These are phyloP conservation scores for Cytospora chrysosperma DNA, from an alignment of 2,329 filamentous ascomycete species.

Conservation along the genomic window DNA sequence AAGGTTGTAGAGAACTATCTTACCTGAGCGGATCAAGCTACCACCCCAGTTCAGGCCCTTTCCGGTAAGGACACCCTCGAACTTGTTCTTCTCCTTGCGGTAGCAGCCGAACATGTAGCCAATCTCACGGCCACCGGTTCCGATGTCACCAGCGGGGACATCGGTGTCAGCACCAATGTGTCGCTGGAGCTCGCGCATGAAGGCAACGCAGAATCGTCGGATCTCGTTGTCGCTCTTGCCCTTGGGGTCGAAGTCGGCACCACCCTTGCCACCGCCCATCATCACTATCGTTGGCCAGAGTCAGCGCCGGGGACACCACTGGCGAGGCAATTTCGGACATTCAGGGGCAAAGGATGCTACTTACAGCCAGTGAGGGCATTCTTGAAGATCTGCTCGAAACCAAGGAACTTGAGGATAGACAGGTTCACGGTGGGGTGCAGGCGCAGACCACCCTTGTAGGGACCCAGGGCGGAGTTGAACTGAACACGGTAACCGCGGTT, in stretches of 20 bases:
- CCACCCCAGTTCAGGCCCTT: constrained; percentile 95
- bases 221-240: constrained; percentile 97
- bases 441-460: constrained; percentile 95
- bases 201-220: constrained; percentile 91
- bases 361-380: constrained; percentile 93
- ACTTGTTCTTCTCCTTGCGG: constrained; percentile 82
- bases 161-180: constrained; percentile 97
- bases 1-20: constrained; percentile 16
- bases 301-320: constrained; percentile 25
- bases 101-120: constrained; percentile 95
- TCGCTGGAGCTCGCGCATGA: constrained; percentile 94
- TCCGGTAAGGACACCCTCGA: constrained; percentile 94
- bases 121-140: constrained; percentile 87
- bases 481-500: constrained; percentile 96
- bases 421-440: constrained; percentile 89
- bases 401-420: constrained; percentile 89
- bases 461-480: constrained; percentile 96
- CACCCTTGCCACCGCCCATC: constrained; percentile 98
- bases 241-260: constrained; percentile 98
- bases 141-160: constrained; percentile 95
- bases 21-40: constrained; percentile 78
- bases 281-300: constrained; percentile 53
- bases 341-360: constrained; percentile 37
- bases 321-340: neutral
- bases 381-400: constrained; percentile 99